Evolutionary conservation across 2,329 filamentous ascomycete species (phyloP).

Genomic region (Fonsecaea erecta): DNA sequence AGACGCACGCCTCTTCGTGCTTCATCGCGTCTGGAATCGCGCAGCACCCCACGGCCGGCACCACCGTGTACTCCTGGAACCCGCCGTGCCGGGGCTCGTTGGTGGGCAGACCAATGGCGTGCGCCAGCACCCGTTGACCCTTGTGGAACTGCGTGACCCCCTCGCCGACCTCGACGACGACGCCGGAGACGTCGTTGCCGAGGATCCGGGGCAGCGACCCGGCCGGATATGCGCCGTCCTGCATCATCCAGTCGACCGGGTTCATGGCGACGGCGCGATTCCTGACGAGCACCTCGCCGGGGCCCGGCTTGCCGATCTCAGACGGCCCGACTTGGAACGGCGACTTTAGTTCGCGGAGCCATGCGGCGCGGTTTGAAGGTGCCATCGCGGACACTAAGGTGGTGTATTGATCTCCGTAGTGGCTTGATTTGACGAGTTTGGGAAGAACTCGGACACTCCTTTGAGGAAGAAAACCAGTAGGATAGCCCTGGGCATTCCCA

Average conservation of each 20-base stretch:
- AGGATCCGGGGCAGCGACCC: slow-evolving; percentile 40
- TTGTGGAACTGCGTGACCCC: slow-evolving; percentile 38
- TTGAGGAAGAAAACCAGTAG: background rate
- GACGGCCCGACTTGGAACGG: slow-evolving; percentile 34
- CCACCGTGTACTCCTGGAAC: slow-evolving; percentile 43
- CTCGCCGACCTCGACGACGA: slow-evolving; percentile 40
- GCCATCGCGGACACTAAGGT: background rate
- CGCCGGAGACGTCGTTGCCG: slow-evolving; percentile 40
- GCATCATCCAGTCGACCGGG: slow-evolving; percentile 44
- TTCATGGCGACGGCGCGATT: slow-evolving; percentile 40
- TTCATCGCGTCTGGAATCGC: slow-evolving; percentile 40
- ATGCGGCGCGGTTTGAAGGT: slow-evolving; percentile 33
- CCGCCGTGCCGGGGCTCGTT: slow-evolving; percentile 33
- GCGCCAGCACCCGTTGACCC: slow-evolving; percentile 43
- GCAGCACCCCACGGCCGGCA: slow-evolving; percentile 33
- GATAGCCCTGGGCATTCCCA: background rate
- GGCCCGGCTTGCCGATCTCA: slow-evolving; percentile 27
- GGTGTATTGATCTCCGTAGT: background rate
- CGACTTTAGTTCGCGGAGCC: slow-evolving; percentile 29
- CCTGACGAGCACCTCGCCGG: slow-evolving; percentile 37
- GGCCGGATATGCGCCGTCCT: slow-evolving; percentile 34
- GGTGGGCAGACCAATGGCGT: slow-evolving; percentile 32
- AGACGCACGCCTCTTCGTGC: slow-evolving; percentile 41
- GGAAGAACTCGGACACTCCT: background rate
- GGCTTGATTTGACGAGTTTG: background rate